phyloP scores from a whole-genome alignment of 768 basidiomycete genomes.

The Hydnum rufescens region DNA sequence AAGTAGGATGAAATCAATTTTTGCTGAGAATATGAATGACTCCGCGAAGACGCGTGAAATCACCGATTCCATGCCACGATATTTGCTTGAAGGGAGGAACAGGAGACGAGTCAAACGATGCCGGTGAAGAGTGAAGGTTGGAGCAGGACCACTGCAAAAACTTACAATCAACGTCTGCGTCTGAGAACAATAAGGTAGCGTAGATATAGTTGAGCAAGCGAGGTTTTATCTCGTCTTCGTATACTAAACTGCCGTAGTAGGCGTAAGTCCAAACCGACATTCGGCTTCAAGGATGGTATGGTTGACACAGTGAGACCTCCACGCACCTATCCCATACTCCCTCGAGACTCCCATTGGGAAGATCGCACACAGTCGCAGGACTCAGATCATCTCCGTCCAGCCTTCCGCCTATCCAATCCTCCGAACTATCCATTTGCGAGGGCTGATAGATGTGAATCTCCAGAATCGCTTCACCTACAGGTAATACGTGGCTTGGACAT shows the following conservation, averaged over 20 bases:
- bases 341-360: slow-evolving; percentile 69
- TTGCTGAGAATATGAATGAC: not conserved
- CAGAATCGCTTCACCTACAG: slow-evolving; percentile 38
- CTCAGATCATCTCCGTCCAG: slow-evolving; percentile 58
- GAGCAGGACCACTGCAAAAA: too few relatives aligned
- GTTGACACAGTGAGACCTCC: not conserved
- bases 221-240: slow-evolving; percentile 60
- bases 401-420: slow-evolving; percentile 38
- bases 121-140: too few relatives aligned
- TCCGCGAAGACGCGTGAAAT: slow-evolving; percentile 4
- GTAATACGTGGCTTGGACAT: slow-evolving; percentile 29
- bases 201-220: slow-evolving; percentile 86
- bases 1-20: not conserved
- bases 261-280: not conserved
- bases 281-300: not conserved
- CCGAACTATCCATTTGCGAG: slow-evolving; percentile 33
- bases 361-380: slow-evolving; percentile 76
- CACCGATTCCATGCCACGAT: slow-evolving; percentile 85
- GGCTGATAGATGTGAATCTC: slow-evolving; percentile 84
- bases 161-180: slow-evolving; percentile 69
- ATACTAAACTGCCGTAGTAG: slow-evolving; percentile 46
- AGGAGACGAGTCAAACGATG: not conserved
- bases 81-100: slow-evolving; percentile 34
- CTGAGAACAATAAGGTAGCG: slow-evolving; percentile 82
- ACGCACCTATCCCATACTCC: slow-evolving; percentile 56